These are phyloP conservation scores for Xylaria sp. DNA, from an alignment of 495 filamentous ascomycete species.

Conservation along the genomic window DNA sequence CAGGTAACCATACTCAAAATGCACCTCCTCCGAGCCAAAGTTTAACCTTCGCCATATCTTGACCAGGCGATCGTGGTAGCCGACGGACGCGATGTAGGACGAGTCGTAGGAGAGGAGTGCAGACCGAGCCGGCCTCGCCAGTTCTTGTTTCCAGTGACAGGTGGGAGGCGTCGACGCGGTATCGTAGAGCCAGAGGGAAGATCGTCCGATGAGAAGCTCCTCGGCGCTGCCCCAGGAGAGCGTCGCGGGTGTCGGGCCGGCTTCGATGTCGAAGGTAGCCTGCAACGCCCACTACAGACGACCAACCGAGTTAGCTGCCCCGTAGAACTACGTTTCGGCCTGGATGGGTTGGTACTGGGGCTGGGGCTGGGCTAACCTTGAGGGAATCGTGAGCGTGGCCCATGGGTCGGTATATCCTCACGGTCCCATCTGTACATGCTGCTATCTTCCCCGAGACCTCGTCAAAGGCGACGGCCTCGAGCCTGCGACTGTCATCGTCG, in stretches of 20 bases:
- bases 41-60: slow-evolving; percentile 92
- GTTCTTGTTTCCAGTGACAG: slow-evolving; percentile 73
- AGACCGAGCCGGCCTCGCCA: slow-evolving; percentile 76
- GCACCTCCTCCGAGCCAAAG: slow-evolving; percentile 82
- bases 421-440: slow-evolving; percentile 65
- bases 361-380: slow-evolving; percentile 60
- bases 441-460: slow-evolving; percentile 88
- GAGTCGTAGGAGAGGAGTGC: slow-evolving; percentile 87
- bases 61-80: slow-evolving; percentile 78
- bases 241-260: slow-evolving; percentile 60
- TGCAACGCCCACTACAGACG: slow-evolving; percentile 58
- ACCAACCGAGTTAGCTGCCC: slow-evolving; percentile 30
- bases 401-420: slow-evolving; percentile 82
- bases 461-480: slow-evolving; percentile 79
- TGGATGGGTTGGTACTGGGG: no score
- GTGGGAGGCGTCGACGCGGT: slow-evolving; percentile 57
- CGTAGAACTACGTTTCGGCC: neutral
- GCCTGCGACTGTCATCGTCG: slow-evolving; percentile 72
- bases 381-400: slow-evolving; percentile 71
- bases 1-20: slow-evolving; percentile 92
- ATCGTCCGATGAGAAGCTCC: slow-evolving; percentile 81
- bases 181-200: slow-evolving; percentile 73
- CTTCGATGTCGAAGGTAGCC: slow-evolving; percentile 47
- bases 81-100: slow-evolving; percentile 81
- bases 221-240: slow-evolving; percentile 87